phyloP scores from a whole-genome alignment of 2,329 filamentous ascomycete species.

The Pseudogymnoascus sp. region DNA sequence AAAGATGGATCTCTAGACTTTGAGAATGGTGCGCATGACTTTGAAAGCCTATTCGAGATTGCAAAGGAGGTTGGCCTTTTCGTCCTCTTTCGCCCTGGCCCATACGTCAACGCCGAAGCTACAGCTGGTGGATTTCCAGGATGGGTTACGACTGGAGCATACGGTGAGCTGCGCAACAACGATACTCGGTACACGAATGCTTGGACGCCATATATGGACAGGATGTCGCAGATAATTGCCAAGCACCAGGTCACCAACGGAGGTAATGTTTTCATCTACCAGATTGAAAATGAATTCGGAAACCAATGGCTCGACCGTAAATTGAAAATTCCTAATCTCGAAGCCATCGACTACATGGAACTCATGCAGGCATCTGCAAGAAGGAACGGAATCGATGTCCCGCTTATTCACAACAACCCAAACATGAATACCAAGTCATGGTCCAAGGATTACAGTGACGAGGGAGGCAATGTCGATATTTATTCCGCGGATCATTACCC shows the following conservation, averaged over 20 bases:
- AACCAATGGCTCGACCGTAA: conserved; percentile 35
- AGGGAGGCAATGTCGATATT: conserved; percentile 47
- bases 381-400: conserved; percentile 49
- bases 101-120: conserved; percentile 56
- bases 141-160: conserved; percentile 53
- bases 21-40: conserved; percentile 43
- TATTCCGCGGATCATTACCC: conserved; percentile 44
- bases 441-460: conserved; percentile 50
- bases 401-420: conserved; percentile 49
- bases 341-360: conserved; percentile 48
- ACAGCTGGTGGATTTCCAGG: conserved; percentile 54
- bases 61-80: conserved; percentile 47
- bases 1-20: conserved; percentile 40
- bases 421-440: conserved; percentile 50
- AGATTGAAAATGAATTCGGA: conserved; percentile 48
- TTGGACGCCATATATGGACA: conserved; percentile 44
- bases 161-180: conserved; percentile 44
- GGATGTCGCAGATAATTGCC: conserved; percentile 41
- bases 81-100: conserved; percentile 47
- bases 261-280: conserved; percentile 46
- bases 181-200: conserved; percentile 44
- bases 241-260: conserved; percentile 48
- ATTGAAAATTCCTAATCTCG: conserved; percentile 38
- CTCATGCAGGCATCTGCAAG: conserved; percentile 43
- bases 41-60: conserved; percentile 42